These are phyloP conservation scores for Aplosporella prunicola DNA, from an alignment of 2,329 filamentous ascomycete species.

Conservation along the genomic window DNA sequence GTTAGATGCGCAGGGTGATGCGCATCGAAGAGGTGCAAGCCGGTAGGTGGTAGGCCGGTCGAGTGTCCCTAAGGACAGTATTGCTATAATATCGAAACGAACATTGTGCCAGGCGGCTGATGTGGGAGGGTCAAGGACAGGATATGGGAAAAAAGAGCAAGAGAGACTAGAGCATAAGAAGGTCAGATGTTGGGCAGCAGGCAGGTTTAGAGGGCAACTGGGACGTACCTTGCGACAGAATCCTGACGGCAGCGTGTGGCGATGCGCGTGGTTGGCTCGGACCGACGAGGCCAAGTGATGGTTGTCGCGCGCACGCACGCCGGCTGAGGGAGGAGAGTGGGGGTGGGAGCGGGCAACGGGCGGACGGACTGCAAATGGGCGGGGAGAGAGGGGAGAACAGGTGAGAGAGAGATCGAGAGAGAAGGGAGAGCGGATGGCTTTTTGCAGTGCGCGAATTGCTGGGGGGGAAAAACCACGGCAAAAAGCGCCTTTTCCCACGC, in stretches of 20 bases:
- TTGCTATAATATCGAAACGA: slow-evolving; percentile 28
- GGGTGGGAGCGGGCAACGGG: neutral
- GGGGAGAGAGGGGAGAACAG: neutral
- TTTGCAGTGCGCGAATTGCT: too few species aligned
- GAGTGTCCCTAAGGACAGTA: slow-evolving; percentile 27
- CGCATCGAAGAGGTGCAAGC: neutral
- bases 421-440: too few species aligned
- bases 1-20: neutral
- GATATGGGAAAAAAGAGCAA: slow-evolving; percentile 16
- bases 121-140: slow-evolving; percentile 21
- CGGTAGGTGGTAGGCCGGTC: neutral
- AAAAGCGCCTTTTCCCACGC: too few species aligned
- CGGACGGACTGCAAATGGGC: neutral
- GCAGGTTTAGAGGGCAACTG: neutral
- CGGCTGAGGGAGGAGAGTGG: neutral
- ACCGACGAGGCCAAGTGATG: too few species aligned
- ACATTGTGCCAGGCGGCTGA: slow-evolving; percentile 24
- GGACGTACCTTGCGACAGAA: slow-evolving; percentile 22
- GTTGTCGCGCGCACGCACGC: too few species aligned
- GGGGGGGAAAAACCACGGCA: too few species aligned
- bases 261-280: too few species aligned
- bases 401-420: too few species aligned
- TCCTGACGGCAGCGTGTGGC: too few species aligned
- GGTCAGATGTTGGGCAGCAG: slow-evolving; percentile 18
- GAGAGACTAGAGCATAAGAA: slow-evolving; percentile 15